A percentile compares a stretch with the other conserved stretches of the same genome.
Evolutionary conservation across 139 green algal species (phyloP).

Genomic region (Eudorina sp.): DNA sequence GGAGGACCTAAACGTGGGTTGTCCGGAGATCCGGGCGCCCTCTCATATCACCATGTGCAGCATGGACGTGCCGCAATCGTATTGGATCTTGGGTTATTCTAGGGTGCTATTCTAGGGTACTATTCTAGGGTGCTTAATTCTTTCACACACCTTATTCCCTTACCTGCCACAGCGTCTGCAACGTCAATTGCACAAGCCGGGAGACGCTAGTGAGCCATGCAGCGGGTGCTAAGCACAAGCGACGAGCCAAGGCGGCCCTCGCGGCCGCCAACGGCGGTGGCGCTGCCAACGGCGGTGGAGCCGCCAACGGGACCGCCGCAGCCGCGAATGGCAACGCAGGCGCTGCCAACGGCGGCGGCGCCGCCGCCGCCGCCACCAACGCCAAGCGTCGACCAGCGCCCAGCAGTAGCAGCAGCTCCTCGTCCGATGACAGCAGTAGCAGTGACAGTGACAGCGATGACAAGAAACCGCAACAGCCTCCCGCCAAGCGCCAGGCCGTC

Average conservation of each 20-base stretch:
- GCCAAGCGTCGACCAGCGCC: background rate
- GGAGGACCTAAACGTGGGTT: too few relatives aligned
- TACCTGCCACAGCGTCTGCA: slow-evolving; percentile 76
- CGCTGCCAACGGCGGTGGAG: background rate
- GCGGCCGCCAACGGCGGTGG: slow-evolving; percentile 44
- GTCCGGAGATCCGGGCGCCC: too few relatives aligned
- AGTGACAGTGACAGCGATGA: slow-evolving; percentile 19
- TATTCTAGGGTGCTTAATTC: too few relatives aligned
- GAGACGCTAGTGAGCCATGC: slow-evolving; percentile 91
- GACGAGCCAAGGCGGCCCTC: slow-evolving; percentile 66
- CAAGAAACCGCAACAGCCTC: background rate
- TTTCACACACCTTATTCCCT: too few relatives aligned
- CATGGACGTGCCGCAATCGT: too few relatives aligned
- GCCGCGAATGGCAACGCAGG: background rate
- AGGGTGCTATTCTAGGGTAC: too few relatives aligned
- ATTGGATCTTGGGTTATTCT: too few relatives aligned
- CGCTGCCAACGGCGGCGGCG: background rate
- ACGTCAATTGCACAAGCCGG: slow-evolving; percentile 89
- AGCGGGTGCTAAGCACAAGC: slow-evolving; percentile 87
- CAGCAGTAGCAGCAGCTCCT: slow-evolving; percentile 22
- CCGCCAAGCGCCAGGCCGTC: slow-evolving; percentile 17
- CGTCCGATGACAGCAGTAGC: background rate
- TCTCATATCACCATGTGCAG: too few relatives aligned
- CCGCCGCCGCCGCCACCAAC: background rate
- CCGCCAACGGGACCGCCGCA: background rate